phyloP scores from a whole-genome alignment of 768 basidiomycete genomes.

The Tylopilus sp. region DNA sequence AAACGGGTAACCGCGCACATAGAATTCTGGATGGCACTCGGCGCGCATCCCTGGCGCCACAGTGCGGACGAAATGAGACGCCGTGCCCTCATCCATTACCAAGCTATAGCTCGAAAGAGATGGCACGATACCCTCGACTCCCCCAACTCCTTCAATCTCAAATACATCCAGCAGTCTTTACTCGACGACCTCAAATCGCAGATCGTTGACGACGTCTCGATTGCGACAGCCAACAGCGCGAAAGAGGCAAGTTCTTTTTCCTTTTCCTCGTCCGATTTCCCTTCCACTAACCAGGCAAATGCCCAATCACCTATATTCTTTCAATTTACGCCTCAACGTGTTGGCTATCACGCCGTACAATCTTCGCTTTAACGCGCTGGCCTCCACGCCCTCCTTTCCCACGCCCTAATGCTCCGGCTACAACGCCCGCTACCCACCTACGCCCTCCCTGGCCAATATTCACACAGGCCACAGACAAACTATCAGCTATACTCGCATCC shows the following conservation, averaged over 20 bases:
- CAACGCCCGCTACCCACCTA: too few species aligned
- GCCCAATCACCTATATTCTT: too few species aligned
- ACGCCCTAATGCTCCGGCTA: too few species aligned
- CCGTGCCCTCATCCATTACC: background rate
- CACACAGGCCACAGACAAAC: too few species aligned
- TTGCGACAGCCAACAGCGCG: background rate
- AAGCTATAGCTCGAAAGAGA: background rate
- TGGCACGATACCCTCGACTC: background rate
- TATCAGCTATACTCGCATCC: too few species aligned
- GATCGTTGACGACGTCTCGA: background rate
- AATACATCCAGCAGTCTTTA: background rate
- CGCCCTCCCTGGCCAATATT: too few species aligned
- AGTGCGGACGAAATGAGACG: background rate
- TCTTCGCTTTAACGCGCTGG: too few species aligned
- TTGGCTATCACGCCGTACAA: too few species aligned
- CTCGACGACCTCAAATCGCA: background rate
- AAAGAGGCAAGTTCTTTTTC: background rate
- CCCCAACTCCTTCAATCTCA: background rate
- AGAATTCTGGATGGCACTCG: background rate
- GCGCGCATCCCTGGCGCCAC: background rate
- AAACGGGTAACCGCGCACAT: background rate
- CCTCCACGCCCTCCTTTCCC: too few species aligned
- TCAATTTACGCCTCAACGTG: too few species aligned
- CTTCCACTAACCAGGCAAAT: too few species aligned
- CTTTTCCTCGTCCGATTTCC: too few species aligned